These are phyloP conservation scores for Lentinula guzmanii DNA, from an alignment of 768 basidiomycete species.

Conservation along the genomic window DNA sequence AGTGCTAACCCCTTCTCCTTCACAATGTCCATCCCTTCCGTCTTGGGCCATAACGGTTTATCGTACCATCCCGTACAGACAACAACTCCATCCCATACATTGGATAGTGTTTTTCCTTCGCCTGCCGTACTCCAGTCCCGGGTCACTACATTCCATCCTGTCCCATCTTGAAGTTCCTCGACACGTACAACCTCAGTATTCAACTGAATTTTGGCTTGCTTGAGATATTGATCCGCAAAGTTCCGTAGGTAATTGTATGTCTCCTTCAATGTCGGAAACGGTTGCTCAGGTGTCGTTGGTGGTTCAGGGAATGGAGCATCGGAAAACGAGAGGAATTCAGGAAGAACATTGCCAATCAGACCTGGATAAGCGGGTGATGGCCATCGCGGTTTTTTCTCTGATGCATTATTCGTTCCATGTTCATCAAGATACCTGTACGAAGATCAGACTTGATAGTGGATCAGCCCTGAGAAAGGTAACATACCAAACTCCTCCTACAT, in stretches of 20 bases:
- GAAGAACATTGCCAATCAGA: constrained; percentile 45
- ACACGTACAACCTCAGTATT: constrained; percentile 33
- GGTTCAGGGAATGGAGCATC: constrained; percentile 28
- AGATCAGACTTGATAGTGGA: background rate
- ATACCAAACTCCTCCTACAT: constrained; percentile 50
- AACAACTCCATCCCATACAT: constrained; percentile 46
- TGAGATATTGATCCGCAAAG: constrained; percentile 27
- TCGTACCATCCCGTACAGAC: constrained; percentile 39
- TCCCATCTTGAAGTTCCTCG: constrained; percentile 23
- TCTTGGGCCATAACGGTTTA: constrained; percentile 35
- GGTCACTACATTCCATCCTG: constrained; percentile 34
- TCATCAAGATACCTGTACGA: constrained; percentile 26
- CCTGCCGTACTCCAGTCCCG: constrained; percentile 26
- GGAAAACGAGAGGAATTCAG: constrained; percentile 36
- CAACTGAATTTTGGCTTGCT: constrained; percentile 29
- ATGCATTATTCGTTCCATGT: background rate
- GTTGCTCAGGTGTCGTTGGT: constrained; percentile 23
- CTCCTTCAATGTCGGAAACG: constrained; percentile 33
- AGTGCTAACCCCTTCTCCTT: constrained; percentile 24
- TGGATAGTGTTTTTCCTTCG: constrained; percentile 14
- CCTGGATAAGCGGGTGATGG: constrained; percentile 41
- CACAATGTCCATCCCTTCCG: constrained; percentile 35
- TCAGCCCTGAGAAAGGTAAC: background rate
- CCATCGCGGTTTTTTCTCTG: constrained; percentile 26
- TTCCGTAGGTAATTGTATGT: constrained; percentile 29